phyloP scores from a whole-genome alignment of 1,284 basidiomycete species.

The Pseudozyma sp. region DNA sequence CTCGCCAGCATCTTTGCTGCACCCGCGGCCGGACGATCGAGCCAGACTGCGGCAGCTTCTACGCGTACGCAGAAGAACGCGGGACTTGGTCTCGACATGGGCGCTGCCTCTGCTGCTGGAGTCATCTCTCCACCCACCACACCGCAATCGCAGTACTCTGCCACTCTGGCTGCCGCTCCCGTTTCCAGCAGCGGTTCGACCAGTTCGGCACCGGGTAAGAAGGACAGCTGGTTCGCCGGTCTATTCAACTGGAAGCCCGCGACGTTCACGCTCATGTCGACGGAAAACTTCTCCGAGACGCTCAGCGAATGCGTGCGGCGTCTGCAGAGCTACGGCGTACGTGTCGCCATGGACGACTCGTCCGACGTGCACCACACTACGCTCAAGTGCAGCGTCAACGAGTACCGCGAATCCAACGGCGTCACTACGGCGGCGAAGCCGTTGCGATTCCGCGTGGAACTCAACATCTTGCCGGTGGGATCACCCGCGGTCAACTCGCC shows the following conservation, averaged over 20 bases:
- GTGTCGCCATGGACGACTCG: slow-evolving; percentile 75
- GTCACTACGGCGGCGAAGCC: slow-evolving; percentile 52
- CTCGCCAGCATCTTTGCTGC: slow-evolving; percentile 37
- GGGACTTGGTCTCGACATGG: slow-evolving; percentile 57
- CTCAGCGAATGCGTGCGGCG: slow-evolving; percentile 76
- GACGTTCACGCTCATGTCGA: slow-evolving; percentile 71
- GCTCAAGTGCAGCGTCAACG: slow-evolving; percentile 55
- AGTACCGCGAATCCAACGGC: slow-evolving; percentile 52
- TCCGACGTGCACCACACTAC: slow-evolving; percentile 55
- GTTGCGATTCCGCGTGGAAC: slow-evolving; percentile 65
- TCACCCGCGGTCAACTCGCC: slow-evolving; percentile 41
- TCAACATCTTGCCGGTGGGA: slow-evolving; percentile 60
- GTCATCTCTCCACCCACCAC: slow-evolving; percentile 34
- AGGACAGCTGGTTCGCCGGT: slow-evolving; percentile 86
- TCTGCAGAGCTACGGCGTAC: slow-evolving; percentile 77
- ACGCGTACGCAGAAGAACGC: slow-evolving; percentile 56
- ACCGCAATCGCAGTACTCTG: slow-evolving; percentile 15
- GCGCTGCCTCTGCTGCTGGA: slow-evolving; percentile 8
- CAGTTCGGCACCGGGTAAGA: slow-evolving; percentile 65
- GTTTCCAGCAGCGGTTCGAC: not conserved
- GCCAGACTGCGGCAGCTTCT: slow-evolving; percentile 9
- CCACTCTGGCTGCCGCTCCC: slow-evolving; percentile 17
- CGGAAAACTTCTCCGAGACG: slow-evolving; percentile 75
- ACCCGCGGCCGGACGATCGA: slow-evolving; percentile 12
- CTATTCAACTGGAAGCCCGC: slow-evolving; percentile 87